phyloP scores from a whole-genome alignment of 495 filamentous ascomycete species.

The Aspergillus coremiiformis region DNA sequence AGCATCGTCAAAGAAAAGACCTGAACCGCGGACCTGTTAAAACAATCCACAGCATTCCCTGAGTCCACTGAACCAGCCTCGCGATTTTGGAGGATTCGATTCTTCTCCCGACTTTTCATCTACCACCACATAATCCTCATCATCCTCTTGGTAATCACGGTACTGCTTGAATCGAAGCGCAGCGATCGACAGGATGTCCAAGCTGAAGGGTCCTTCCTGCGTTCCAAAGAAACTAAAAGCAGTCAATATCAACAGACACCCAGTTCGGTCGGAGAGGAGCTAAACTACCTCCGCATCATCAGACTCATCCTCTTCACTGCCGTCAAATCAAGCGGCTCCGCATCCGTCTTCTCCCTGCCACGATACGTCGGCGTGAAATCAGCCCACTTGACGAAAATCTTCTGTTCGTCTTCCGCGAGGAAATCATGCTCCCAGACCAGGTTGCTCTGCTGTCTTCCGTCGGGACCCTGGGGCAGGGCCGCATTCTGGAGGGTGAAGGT shows the following conservation, averaged over 20 bases:
- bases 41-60: not conserved
- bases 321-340: constrained; percentile 45
- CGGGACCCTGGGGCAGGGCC: constrained; percentile 43
- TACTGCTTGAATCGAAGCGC: constrained; percentile 25
- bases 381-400: constrained; percentile 48
- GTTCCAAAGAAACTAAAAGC: constrained; percentile 61
- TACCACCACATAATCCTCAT: not conserved
- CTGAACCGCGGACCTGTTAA: too few species aligned
- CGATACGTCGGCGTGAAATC: constrained; percentile 66
- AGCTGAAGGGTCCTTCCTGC: constrained; percentile 60
- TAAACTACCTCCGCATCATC: constrained; percentile 68
- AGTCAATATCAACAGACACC: constrained; percentile 2
- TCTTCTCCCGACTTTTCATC: not conserved
- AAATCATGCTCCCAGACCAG: constrained; percentile 45
- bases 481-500: constrained; percentile 68
- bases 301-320: constrained; percentile 59
- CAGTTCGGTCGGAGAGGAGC: not conserved
- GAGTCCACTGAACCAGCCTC: not conserved
- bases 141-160: constrained; percentile 4
- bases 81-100: not conserved
- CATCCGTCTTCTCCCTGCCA: constrained; percentile 54
- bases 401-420: constrained; percentile 8
- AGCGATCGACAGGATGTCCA: constrained; percentile 48
- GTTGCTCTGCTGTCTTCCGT: constrained; percentile 57
- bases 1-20: too few species aligned